Evolutionary conservation across 441 rosid species (phyloP), one percentile per base, ranked within the genome.

Genomic region (Populus hybrid): DNA sequence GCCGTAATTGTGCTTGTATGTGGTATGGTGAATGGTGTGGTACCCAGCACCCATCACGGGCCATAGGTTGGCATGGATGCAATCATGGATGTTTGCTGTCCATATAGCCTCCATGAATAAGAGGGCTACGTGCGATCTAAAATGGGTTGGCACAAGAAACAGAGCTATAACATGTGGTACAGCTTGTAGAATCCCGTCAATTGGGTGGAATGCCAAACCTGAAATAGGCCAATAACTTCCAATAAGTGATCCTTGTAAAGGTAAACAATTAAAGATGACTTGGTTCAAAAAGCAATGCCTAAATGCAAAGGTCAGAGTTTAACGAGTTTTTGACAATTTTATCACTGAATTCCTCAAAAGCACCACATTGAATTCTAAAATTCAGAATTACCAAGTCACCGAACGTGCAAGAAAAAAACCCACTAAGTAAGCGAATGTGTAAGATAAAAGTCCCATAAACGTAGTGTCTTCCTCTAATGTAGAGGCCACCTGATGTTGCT

Each of bases 21-120:
- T 95, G 2, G 96, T 92, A 84, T 93, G 99, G 79, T 95, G 99
- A 80, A 95, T 93, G 24, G 98, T 95, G 84, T 93, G 99, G 88
- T 92, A 92, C 42, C 96, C 99, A 50, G 99, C 99, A 26, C 99
- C 98, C 99, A 95, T 92, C 23, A 91, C 82, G 6, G 99, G 96
- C 99, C 99, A 95, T 2, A 90, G 36, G 59, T 89, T 91, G 53
- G 84, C 90, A 35, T 95, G 94, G 82, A 95, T 93, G 86, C 97
- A 93, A 66, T 95, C 99, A 57, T 95, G 99, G 70, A 95, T 95
- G 82, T 93, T 95, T 0, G 97, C 93, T 0, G 96, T 92, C 99
- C 98, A 95, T 83, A 93, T 75, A 23, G 88, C 98, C 83, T 93
- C 99, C 3, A 92, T 73, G 80, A 95, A 93, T 75, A 95, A 69